Base-by-base conservation (phyloP, 202 grass and related monocot species). In the Schoenoplectus tabernaemontani region DNA sequence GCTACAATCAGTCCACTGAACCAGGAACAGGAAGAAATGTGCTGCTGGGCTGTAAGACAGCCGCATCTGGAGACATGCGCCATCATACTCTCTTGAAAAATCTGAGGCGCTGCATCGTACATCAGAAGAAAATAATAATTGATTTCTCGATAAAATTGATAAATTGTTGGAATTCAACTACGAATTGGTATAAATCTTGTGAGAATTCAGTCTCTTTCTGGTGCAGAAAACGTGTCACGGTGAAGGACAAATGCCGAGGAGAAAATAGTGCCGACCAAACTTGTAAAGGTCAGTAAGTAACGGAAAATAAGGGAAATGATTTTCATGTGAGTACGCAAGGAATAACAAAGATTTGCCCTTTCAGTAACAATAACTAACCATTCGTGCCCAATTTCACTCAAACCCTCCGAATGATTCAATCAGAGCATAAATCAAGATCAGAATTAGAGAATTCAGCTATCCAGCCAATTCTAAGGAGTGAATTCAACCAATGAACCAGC, bases 1-100 rank as follows among this genome's bases (percentile, higher is more conserved):
- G 63, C 60, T 94, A 82, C 91, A 98, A 65, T 92, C 88, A 9
- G 95, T 92, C 91, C 91, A 98, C 61, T 89, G 89, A 43, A 98
- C 84, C 50, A 94, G 89, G 78, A 90, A 94, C 78, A 98, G 95
- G 84, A 98, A 87, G 44, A 98, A 83, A 60, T 94, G 91, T 38
- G 95, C 91, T 82, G 87, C 86, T 6, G 95, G 88, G 84, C 91
- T 90, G 83, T 92, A 94, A 71, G 95, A 79, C 83, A 98, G 90
- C 78, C 95, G 87, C 91, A 98, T 98, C 65, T 94, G 95, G 70
- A 98, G 84, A 70, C 86, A 90, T 24, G 89, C 89, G 11, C 89
- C 95, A 81, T 92, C 91, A 85, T 98, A 92, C 77, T 98, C 91
- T 53, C 86, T 89, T 56, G 64, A 57, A 73, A 92, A 94, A 85